Percentiles rank a stretch among this genome's conserved stretches.
These are phyloP conservation scores for Zygoascus hellenicus DNA, from an alignment of 1,139 yeast species.

Conservation along the genomic window DNA sequence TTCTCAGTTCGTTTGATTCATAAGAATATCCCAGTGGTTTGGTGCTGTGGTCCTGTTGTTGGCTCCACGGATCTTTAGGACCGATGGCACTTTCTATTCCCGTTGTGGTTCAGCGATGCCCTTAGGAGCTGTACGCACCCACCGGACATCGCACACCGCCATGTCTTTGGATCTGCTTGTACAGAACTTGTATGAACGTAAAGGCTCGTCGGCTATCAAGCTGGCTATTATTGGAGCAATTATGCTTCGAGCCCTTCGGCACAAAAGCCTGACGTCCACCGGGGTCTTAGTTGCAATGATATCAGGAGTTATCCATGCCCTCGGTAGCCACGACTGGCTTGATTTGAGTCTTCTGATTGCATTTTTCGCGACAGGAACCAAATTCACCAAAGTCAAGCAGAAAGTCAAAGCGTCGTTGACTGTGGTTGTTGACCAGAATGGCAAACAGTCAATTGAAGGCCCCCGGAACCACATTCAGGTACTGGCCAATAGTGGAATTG, in stretches of 20 bases:
- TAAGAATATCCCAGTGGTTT: no score
- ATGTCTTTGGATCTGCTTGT: no score
- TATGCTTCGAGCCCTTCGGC: slow-evolving; percentile 30
- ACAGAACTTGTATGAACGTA: no score
- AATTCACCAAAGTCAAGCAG: slow-evolving; percentile 38
- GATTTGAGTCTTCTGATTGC: slow-evolving; percentile 34
- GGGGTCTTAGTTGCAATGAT: slow-evolving; percentile 38
- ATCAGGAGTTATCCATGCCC: slow-evolving; percentile 39
- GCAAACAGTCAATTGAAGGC: slow-evolving; percentile 12
- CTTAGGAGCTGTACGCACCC: no score
- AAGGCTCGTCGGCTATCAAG: background rate
- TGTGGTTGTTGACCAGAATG: slow-evolving; percentile 18
- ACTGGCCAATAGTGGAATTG: slow-evolving; percentile 39
- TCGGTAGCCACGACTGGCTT: slow-evolving; percentile 34
- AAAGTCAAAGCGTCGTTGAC: slow-evolving; percentile 31
- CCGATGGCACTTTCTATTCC: no score
- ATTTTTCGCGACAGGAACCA: slow-evolving; percentile 40
- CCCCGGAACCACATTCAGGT: slow-evolving; percentile 41
- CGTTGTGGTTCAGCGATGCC: no score
- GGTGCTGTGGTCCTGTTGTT: no score
- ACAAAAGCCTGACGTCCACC: slow-evolving; percentile 35
- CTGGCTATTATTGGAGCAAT: slow-evolving; percentile 14
- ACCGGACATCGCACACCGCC: no score
- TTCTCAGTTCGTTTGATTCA: no score
- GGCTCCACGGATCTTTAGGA: no score